Base-by-base conservation (phyloP, 2,329 filamentous ascomycete genomes). In the Fusarium mangiferae region DNA sequence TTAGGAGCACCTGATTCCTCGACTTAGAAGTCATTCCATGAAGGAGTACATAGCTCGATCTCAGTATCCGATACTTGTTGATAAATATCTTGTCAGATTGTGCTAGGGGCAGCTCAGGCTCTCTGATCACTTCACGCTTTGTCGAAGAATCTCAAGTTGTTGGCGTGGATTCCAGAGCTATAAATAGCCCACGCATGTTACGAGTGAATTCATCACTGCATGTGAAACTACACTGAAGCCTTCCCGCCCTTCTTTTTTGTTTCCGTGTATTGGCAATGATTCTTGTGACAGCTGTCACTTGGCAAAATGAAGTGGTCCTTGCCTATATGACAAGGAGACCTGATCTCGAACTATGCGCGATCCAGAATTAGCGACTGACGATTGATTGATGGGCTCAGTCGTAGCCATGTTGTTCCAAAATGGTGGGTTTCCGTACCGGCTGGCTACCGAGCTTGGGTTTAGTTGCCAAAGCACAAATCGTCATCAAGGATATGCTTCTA, bases 221-320 rank as follows among this genome's bases (percentile, higher is more conserved):
- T 55, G 39, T 38, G 55, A 55, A 62, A 45, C 61, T 44, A 33
- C 35, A 63, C 56, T 58, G 46, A 55, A 49, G 42, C 35, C 30
- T 67, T 67, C 59, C 42, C 44, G 51, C 64, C 54, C 51, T 60
- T 66, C 55, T 55, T 60, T 55, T 68, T 68, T 64, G 58, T 57
- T 67, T 39, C 59, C 68, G 17, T 24, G 36, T 54, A 8, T 28
- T 35, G 49, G 38, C 24, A n/a, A 28, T 22, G 58, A 65, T 62
- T 57, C 24, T 54, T 35, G 54, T 58, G 24, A 62, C 55, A 48
- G 38, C 42, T 57, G 51, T 62, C 38, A 28, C 41, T 57, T 75
- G 54, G 45, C 61, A 73, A 68, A 48, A 61, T 35, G 52, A 74
- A 63, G 35, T 55, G 49, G 55, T 39, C 58, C 54, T 45, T 58